phyloP scores from a whole-genome alignment of 495 filamentous ascomycete species.

The Cercophora scortea region DNA sequence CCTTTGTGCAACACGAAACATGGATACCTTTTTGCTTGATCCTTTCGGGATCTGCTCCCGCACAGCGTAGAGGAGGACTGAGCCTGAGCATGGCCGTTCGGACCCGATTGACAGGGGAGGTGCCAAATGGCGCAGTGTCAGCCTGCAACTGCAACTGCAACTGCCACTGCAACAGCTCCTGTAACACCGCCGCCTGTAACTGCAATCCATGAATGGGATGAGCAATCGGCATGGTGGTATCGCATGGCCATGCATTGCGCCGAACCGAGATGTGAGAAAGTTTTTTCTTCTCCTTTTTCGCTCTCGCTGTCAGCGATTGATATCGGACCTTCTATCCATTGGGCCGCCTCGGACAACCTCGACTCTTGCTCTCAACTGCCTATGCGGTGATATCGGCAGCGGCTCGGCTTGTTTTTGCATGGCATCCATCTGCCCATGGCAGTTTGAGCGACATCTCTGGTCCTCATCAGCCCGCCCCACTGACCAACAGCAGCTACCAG shows the following conservation, averaged over 20 bases:
- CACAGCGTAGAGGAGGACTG: background rate
- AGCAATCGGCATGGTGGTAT: too few relatives aligned
- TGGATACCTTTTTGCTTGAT: background rate
- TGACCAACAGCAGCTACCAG: too few relatives aligned
- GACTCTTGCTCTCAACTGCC: too few relatives aligned
- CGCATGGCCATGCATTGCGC: constrained; percentile 9
- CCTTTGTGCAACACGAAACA: background rate
- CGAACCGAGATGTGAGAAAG: constrained; percentile 10
- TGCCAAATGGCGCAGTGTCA: constrained; percentile 17
- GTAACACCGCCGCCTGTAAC: too few relatives aligned
- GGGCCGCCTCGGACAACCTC: background rate
- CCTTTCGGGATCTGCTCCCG: background rate
- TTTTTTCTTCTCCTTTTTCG: constrained; percentile 1
- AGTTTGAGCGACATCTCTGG: too few relatives aligned
- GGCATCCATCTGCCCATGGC: too few relatives aligned
- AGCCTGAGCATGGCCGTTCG: background rate
- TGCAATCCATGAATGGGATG: too few relatives aligned
- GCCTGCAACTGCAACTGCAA: background rate
- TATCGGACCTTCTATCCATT: constrained; percentile 19
- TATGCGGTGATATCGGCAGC: too few relatives aligned
- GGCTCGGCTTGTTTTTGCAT: too few relatives aligned
- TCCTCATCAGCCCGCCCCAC: too few relatives aligned
- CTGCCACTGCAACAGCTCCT: too few relatives aligned
- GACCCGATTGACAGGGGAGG: constrained; percentile 2
- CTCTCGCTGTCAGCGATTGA: background rate